Evolutionary conservation across 2,329 filamentous ascomycete genomes (phyloP).

Genomic region (Apiospora saccharicola): DNA sequence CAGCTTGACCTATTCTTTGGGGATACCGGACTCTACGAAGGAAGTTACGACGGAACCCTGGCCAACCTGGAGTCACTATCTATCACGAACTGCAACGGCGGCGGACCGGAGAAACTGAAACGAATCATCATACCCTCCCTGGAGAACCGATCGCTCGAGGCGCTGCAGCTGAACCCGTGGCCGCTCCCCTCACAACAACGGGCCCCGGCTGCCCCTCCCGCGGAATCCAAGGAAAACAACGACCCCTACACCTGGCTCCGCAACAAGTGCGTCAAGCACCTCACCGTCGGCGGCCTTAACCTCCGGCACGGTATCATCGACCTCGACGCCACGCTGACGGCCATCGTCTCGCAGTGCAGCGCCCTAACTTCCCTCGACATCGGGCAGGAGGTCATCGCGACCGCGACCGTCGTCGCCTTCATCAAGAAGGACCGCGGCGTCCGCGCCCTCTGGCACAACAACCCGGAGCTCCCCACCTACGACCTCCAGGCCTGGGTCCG

Average conservation of each 20-base stretch:
- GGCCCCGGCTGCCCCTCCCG: not conserved
- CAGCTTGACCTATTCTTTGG: not conserved
- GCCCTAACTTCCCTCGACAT: constrained; percentile 37
- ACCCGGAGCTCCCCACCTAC: constrained; percentile 10
- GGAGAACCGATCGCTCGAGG: constrained; percentile 33
- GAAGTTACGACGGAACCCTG: not conserved
- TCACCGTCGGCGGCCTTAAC: constrained; percentile 59
- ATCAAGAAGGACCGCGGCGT: constrained; percentile 32
- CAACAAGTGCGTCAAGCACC: constrained; percentile 34
- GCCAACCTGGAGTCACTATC: not conserved
- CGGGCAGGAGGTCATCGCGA: constrained; percentile 31
- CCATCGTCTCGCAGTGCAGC: constrained; percentile 36
- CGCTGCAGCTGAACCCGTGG: constrained; percentile 32
- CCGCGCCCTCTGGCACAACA: constrained; percentile 34
- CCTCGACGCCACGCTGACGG: constrained; percentile 31
- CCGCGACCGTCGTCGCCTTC: constrained; percentile 33
- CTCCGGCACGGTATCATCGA: constrained; percentile 49
- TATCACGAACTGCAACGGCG: not conserved
- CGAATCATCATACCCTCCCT: constrained; percentile 32
- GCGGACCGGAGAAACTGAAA: constrained; percentile 1
- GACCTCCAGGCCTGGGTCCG: constrained; percentile 36
- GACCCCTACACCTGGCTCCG: constrained; percentile 53
- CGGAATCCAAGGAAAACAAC: constrained; percentile 31
- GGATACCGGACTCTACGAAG: not conserved
- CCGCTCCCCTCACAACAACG: constrained; percentile 31